A percentile compares a stretch with the other conserved stretches of the same genome.
Conservation (phyloP, 371 early-diverging fungal genomes). For the Sporodiniella umbellata region DNA sequence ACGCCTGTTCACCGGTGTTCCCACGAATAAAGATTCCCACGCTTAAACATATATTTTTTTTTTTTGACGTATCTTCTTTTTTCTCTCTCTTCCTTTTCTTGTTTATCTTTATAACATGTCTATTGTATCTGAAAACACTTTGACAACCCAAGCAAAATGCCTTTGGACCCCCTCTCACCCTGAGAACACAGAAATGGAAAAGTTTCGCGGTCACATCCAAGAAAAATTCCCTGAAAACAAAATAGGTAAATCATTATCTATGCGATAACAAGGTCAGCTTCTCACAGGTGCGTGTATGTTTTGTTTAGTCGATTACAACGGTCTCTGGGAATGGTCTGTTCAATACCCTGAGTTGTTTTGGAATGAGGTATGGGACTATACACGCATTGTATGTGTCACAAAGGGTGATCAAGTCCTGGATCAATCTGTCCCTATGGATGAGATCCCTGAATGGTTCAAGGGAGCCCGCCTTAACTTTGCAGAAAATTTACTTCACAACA, state of each 20-base stretch:
- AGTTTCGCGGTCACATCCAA: constrained; percentile 68
- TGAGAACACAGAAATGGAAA: constrained; percentile 59
- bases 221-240: constrained; percentile 41
- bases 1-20: constrained; percentile 15
- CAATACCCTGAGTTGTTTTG: constrained; percentile 75
- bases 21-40: constrained; percentile 15
- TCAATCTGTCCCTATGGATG: constrained; percentile 66
- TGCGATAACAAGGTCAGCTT: neutral
- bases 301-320: constrained; percentile 53
- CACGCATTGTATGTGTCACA: constrained; percentile 59
- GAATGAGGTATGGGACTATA: constrained; percentile 86
- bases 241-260: constrained; percentile 37
- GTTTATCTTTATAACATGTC: constrained; percentile 1
- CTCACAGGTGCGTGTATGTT: neutral
- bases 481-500: constrained; percentile 81
- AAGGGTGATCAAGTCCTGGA: constrained; percentile 58
- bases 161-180: constrained; percentile 66
- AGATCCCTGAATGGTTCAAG: constrained; percentile 89
- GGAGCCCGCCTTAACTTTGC: constrained; percentile 88
- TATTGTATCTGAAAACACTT: constrained; percentile 6
- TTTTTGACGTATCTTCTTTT: neutral
- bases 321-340: constrained; percentile 85
- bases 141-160: constrained; percentile 30
- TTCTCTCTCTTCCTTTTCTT: neutral
- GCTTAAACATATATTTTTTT: constrained; percentile 6